Evolutionary conservation across 129 eudicot genomes (phyloP), one percentile per base, ranked within the genome.

Genomic region (Artemisia argyi): DNA sequence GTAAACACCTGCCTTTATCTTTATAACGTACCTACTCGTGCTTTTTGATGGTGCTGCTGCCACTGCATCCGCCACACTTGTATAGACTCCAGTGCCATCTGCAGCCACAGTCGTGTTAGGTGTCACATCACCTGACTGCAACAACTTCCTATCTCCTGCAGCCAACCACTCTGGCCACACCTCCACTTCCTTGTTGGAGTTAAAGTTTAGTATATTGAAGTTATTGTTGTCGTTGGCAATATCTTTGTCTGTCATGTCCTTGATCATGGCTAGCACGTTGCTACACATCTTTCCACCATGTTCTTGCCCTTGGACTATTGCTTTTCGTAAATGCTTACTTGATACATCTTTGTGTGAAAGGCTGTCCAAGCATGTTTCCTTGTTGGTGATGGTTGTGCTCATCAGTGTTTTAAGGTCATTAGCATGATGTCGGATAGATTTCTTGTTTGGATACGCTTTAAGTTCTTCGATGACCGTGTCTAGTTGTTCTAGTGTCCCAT

Each of bases 341-440:
- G 16, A 28, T 11, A 28, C 52, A 15, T 35, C 17, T 55, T 48
- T 30, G 12, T 14, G 26, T 1, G 76, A 50, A 1, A 77, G 42
- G 32, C 72, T 78, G 32, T 87, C 93, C 53, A 84, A 65, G 55
- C 94, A 87, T 11, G 89, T 84, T 50, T 75, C 83, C 26, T 82
- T 85, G 68, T 87, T 87, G 18, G 94, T 87, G 50, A 87, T 89
- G 53, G 96, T 86, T 3, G 98, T 18, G 66, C 95, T 87, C 17
- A 89, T 63, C 2, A 89, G 83, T 2, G 98, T 89, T 39, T 78
- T 89, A 55, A 89, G 94, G 71, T 92, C 90, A 4, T 76, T 83
- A 2, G 90, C 96, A 12, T 92, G 88, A 13, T 65, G 50, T 18
- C 28, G 86, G 54, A 77, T 48, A n/a, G 50, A 7, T 58, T 86